Base-by-base conservation (phyloP, 139 green algal genomes). In the Yamagishiella unicocca region DNA sequence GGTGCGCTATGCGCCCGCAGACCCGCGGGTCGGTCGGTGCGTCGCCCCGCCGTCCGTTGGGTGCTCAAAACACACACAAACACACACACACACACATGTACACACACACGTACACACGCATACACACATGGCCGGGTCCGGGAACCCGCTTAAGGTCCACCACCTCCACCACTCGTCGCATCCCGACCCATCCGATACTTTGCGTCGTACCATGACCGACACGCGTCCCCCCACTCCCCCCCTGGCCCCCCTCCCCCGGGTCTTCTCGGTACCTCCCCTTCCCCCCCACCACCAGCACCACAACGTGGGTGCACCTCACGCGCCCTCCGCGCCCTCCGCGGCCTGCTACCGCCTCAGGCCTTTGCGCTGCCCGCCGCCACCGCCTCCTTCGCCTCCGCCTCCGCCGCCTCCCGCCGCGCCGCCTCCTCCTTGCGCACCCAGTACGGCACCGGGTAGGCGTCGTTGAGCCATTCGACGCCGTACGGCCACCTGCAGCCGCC, bases 391-490 rank as follows among this genome's bases (percentile, higher is more conserved):
- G 4, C 6, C 62, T 71, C 17, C 62, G 7, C 29, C 5, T 24
- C n/a, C 62, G 8, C 62, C 62, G 29, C 54, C 76, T 40, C 24
- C 33, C 14, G 2, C 35, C 40, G 24, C 21, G 67, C 77, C 55
- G 66, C 82, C 46, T 86, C 38, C 75, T 83, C 45, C 72, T 87
- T 25, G 29, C 86, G 58, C 53, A 90, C 91, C 88, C 88, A 94
- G 82, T 94, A 85, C 10, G 92, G 92, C 71, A 68, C 86, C 17
- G 89, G 85, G 68, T 92, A 92, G 5, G 92, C 89, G 77, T 93
- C 89, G 50, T 90, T 81, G 7, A 94, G 88, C 89, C 89, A 94
- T 43, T 93, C 89, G 0, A 92, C 87, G n/a, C 88, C 88, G 62
- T 91, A 94, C 21, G 92, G 92, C 92, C 92, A 94, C 54, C 66